Evolutionary conservation across 2,329 filamentous ascomycete species (phyloP), one percentile per base, ranked within the genome.

Genomic region (Pseudofabraea citricarpa): DNA sequence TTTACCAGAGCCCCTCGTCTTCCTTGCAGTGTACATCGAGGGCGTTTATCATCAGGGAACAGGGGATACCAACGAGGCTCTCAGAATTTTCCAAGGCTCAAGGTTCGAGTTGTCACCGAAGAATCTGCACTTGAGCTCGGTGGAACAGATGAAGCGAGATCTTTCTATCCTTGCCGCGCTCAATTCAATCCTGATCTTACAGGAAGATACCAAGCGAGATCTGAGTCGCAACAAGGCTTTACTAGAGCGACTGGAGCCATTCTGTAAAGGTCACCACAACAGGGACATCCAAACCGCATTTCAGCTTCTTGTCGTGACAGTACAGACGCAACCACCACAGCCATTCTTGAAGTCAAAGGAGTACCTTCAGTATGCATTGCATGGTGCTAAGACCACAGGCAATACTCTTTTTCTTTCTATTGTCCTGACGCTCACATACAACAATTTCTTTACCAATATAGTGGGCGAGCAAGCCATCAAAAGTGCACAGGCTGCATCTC

Each of bases 371-470:
- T 73, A 75, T 29, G 85, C 89, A 2, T 74, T 95, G 32, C 74
- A 76, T 29, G 79, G 81, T 3, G 83, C 87, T 10, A 83, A 84
- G 51, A 70, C 72, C 6, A 81, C 85, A 7, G 73, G 74, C 43
- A 95, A 95, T 60, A 79, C 79, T 22, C 86, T 94, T 51, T 84
- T 90, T 42, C 75, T 90, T n/a, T 83, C 83, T 37, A 85, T 96
- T 51, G 83, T 85, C 5, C 77, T 96, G 46, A 90, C 83, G 53
- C 83, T 93, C 51, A 94, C 96, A 85, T 85, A 86, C 41, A 81
- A 77, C 57, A 79, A 82, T 40, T 85, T 95, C 42, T 64, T 63
- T 43, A 45, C 45, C 5, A 55, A 55, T 38, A 53, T 60, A 4
- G 57, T 96, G 90, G 89, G 89, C 39, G 84, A 86, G 46, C 86